Base-by-base conservation (phyloP, 2,329 filamentous ascomycete genomes). In the Nigrospora sphaerica region DNA sequence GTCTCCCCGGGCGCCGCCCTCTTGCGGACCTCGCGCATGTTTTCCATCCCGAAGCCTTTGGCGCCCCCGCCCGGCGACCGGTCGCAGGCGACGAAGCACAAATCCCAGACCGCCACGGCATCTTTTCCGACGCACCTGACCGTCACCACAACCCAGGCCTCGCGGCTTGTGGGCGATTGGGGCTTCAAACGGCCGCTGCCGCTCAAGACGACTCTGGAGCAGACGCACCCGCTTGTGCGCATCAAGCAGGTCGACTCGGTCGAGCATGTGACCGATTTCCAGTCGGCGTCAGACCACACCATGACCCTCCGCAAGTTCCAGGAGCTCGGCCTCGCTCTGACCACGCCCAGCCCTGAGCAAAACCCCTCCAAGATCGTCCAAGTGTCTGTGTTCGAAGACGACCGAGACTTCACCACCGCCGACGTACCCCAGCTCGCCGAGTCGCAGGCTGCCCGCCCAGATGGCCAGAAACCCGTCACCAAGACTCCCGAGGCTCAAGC, bases 181-280 rank as follows among this genome's bases (percentile, higher is more conserved):
- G 92, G 92, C 13, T 72, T 96, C 57, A 97, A 97, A 71, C 77
- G 92, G 46, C 76, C 89, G 1, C 73, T 97, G 6, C 92, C 92
- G 2, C 69, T 85, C 10, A 85, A 85, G 62, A 83, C 85, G 3
- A 91, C 88, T 6, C 79, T 81, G 17, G 80, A 80, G 45, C 82
- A 81, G 7, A 81, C 83, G 7, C 83, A 82, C n/a, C 87, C 90
- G 11, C 73, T 87, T 42, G 78, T 95, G 45, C 81, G 88, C 53
- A 70, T 97, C 55, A 83, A 81, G 57, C 78, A 85, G 49, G 77
- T 95, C 53, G 92, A 97, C 70, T 87, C 88, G 2, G 78, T 83
- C 56, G 90, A 96, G 67, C 86, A 90, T 63, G 77, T 96, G 55
- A 95, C 91, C 60, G 90, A 96, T 60, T 97, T 90, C 66, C 76